Evolutionary conservation across 352 stramenopile genomes (phyloP).

Genomic region (Phytophthora vignae): DNA sequence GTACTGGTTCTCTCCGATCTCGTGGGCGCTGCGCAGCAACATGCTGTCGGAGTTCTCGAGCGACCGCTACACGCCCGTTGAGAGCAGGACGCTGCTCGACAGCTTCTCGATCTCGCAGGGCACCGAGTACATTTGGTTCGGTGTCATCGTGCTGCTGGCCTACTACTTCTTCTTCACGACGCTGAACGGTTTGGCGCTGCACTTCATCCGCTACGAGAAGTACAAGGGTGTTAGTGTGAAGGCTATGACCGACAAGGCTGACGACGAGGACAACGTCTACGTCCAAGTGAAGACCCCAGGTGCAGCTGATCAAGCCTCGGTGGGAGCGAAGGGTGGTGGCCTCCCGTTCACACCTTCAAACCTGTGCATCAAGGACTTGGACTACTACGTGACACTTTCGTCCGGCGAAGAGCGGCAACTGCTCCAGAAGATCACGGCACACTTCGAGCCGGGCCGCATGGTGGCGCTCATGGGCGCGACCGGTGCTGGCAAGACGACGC

Average conservation of each 20-base stretch:
- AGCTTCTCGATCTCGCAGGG: no score
- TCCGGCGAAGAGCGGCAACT: constrained; percentile 64
- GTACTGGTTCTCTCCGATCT: constrained; percentile 77
- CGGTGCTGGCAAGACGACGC: constrained; percentile 69
- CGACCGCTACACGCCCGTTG: constrained; percentile 37
- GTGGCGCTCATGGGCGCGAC: constrained; percentile 77
- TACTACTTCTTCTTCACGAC: no score
- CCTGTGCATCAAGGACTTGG: constrained; percentile 57
- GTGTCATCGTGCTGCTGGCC: no score
- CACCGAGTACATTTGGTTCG: no score
- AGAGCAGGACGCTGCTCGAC: constrained; percentile 17
- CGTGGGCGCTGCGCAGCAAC: constrained; percentile 61
- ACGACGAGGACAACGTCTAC: constrained; percentile 42
- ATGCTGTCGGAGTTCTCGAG: constrained; percentile 72
- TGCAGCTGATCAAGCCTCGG: neutral
- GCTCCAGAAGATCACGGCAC: constrained; percentile 51
- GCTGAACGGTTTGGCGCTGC: constrained; percentile 49
- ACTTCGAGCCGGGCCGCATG: constrained; percentile 65
- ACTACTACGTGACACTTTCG: constrained; percentile 69
- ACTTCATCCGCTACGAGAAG: constrained; percentile 47
- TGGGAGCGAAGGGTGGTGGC: constrained; percentile 28
- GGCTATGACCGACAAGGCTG: neutral
- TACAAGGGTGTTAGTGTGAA: no score
- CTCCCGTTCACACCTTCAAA: constrained; percentile 54
- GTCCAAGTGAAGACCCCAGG: constrained; percentile 45